These are phyloP conservation scores for Chaetomium sp. DNA, from an alignment of 2,329 filamentous ascomycete species.

Conservation along the genomic window DNA sequence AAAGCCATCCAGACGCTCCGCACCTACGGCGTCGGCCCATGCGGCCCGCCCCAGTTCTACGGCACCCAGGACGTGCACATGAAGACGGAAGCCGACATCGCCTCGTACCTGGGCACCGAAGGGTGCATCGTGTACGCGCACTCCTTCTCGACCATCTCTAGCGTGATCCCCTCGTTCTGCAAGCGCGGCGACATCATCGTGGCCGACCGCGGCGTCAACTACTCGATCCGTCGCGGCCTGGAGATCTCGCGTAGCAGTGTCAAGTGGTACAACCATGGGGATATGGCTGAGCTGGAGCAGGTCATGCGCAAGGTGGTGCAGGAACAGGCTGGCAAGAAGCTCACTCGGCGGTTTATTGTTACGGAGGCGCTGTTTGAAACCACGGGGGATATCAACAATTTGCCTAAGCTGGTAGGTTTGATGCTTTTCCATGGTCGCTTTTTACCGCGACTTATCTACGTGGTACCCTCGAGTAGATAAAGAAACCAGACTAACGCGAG, in stretches of 20 bases:
- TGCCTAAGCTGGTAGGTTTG: constrained; percentile 70
- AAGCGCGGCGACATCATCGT: constrained; percentile 97
- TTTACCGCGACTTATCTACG: not conserved
- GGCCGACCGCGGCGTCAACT: constrained; percentile 88
- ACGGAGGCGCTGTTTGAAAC: constrained; percentile 94
- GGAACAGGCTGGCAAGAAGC: constrained; percentile 77
- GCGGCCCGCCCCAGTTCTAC: constrained; percentile 95
- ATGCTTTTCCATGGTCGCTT: not conserved
- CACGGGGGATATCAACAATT: constrained; percentile 73
- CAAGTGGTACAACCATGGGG: constrained; percentile 90
- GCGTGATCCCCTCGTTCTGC: constrained; percentile 92
- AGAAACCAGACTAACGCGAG: not conserved
- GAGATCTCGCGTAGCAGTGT: constrained; percentile 89
- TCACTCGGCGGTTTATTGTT: constrained; percentile 91
- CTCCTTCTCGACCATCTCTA: constrained; percentile 93
- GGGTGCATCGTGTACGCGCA: constrained; percentile 94
- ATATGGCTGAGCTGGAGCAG: constrained; percentile 86
- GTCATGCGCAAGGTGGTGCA: constrained; percentile 79
- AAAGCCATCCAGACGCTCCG: constrained; percentile 91
- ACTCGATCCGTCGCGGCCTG: constrained; percentile 86
- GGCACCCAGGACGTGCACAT: constrained; percentile 97
- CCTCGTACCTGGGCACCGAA: constrained; percentile 78
- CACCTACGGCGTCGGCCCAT: constrained; percentile 93
- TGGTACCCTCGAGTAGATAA: not conserved
- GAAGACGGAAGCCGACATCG: constrained; percentile 91